phyloP scores from a whole-genome alignment of 345 rosid genomes.

The Eucalyptus urophylla region DNA sequence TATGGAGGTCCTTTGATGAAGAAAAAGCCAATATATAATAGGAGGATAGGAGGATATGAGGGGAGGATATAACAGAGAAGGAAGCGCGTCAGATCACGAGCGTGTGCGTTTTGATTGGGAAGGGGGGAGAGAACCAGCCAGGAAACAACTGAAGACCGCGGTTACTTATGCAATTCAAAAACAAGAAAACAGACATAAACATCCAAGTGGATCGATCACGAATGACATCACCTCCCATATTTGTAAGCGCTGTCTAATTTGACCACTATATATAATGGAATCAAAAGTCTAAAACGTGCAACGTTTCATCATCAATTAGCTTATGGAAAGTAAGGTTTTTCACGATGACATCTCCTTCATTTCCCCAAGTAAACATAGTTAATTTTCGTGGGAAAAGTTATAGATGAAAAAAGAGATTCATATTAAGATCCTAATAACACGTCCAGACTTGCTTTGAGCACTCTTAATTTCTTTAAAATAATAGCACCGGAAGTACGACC shows the following conservation, averaged over 20 bases:
- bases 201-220: not conserved
- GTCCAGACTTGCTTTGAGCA: conserved; percentile 23
- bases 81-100: not conserved
- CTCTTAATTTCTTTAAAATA: conserved; percentile 40
- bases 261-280: not conserved
- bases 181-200: not conserved
- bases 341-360: not conserved
- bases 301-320: not conserved
- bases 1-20: not conserved
- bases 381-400: not conserved
- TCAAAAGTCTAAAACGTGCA: not conserved
- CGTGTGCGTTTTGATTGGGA: not conserved
- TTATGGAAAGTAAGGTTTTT: not conserved
- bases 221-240: not conserved
- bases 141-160: not conserved
- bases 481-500: not conserved
- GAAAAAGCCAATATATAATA: not conserved
- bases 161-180: not conserved
- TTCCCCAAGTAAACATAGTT: not conserved
- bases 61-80: not conserved
- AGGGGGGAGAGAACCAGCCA: not conserved
- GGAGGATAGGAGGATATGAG: not conserved
- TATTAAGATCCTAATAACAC: not conserved
- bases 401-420: not conserved
- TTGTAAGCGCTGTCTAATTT: not conserved